Base-by-base conservation (phyloP, 805 yeast genomes). In the Saccharomyces kudriavzevii region DNA sequence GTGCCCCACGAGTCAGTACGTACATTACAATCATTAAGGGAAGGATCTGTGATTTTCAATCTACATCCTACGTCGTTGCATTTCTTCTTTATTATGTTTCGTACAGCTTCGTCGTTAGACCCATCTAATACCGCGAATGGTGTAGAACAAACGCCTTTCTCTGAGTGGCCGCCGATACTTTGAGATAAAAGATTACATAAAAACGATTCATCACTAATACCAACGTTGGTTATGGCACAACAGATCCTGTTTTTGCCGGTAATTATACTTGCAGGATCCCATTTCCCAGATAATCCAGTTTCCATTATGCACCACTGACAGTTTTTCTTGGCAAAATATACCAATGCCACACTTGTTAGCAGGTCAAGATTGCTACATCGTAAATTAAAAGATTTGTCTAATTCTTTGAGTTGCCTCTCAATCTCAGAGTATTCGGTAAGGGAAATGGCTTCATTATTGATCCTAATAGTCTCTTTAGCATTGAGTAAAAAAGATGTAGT, bases 241-340 rank as follows among this genome's bases (percentile, higher is more conserved):
- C 75, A 79, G 46, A 85, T 51, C 28, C 81, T 81, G 20, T 81
- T 77, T 10, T 60, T 58, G 2, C 65, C 65, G 14, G 65, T 64
- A 2, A 84, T 66, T 0, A 87, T 87, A 70, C 91, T 91, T 0
- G 97, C 91, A 1, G 97, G 87, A 68, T 91, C 97, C 14, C 81
- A 66, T 40, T 85, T 68, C 0, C 98, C 98, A 1, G 97, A 97
- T 8, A 91, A 72, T 0, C 98, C 98, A 4, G 89, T 96, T 67
- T 91, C 98, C 20, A 91, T 70, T 1, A 90, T 80, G 0, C 95
- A 96, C 48, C 86, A 70, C 20, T 85, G 83, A 3, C 89, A 85
- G 1, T 75, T 69, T 48, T 75, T 74, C 10, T 75, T 62, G 45
- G 75, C 75, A 66, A 92, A 91, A n/a, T 87, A 78, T 61, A 84